These are phyloP conservation scores for Tolypocladium capitatum DNA, from an alignment of 2,329 filamentous ascomycete species.

Conservation along the genomic window DNA sequence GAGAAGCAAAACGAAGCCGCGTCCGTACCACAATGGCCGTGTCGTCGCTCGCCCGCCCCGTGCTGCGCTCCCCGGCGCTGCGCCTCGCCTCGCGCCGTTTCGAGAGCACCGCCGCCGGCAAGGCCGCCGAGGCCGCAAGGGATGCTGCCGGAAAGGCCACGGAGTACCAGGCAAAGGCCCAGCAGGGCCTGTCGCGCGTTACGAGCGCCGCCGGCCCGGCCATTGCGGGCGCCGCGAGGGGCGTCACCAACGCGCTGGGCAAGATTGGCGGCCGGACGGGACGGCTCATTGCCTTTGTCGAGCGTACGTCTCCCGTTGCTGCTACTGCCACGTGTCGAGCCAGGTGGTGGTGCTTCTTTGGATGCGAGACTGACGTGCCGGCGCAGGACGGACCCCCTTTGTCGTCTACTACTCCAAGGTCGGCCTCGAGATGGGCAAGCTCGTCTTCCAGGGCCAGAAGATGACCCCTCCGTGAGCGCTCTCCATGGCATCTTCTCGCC, in stretches of 20 bases:
- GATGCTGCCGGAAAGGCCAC: conserved; percentile 27
- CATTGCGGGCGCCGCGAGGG: conserved; percentile 58
- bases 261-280: conserved; percentile 77
- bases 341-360: neutral
- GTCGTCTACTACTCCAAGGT: conserved; percentile 89
- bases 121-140: conserved; percentile 25
- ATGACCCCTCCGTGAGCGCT: conserved; percentile 84
- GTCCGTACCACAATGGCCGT: conserved; percentile 14
- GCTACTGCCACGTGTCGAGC: neutral
- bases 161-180: conserved; percentile 50
- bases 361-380: neutral
- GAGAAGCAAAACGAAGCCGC: neutral
- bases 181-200: conserved; percentile 72
- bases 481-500: conserved; percentile 4
- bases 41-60: conserved; percentile 26
- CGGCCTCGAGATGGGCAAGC: conserved; percentile 72
- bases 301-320: conserved; percentile 52
- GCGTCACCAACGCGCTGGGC: conserved; percentile 51
- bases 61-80: conserved; percentile 33
- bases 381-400: conserved; percentile 66
- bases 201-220: conserved; percentile 67
- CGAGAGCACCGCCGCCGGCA: conserved; percentile 40
- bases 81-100: conserved; percentile 40
- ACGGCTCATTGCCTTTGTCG: conserved; percentile 62
- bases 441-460: conserved; percentile 76